These are phyloP conservation scores for Penicillium diatomitis DNA, from an alignment of 495 filamentous ascomycete species.

Conservation along the genomic window DNA sequence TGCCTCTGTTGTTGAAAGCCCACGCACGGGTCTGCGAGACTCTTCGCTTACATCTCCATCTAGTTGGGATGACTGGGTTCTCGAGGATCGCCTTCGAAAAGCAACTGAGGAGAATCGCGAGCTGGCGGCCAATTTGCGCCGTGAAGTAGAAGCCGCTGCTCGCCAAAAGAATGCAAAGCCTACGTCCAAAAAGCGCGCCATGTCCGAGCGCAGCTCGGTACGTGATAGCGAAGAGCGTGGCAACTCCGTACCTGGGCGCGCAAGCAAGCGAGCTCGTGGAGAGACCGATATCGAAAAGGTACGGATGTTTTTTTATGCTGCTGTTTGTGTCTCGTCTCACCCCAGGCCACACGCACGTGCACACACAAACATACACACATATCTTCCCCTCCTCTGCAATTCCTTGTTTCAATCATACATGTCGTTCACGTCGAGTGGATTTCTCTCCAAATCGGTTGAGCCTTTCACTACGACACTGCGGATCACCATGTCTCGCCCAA, in stretches of 20 bases:
- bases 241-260: constrained; percentile 53
- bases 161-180: constrained; percentile 34
- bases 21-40: neutral
- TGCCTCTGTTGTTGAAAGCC: neutral
- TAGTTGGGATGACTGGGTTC: constrained; percentile 98
- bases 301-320: constrained; percentile 24
- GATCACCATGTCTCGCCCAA: neutral
- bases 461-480: no score
- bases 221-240: constrained; percentile 82
- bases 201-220: constrained; percentile 68
- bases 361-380: neutral
- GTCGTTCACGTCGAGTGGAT: no score
- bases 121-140: constrained; percentile 49
- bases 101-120: constrained; percentile 89
- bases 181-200: constrained; percentile 50
- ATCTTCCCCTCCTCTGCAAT: no score
- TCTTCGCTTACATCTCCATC: constrained; percentile 9
- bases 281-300: constrained; percentile 86
- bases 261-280: constrained; percentile 55
- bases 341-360: neutral
- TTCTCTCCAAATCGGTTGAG: no score
- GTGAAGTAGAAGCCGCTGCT: constrained; percentile 32
- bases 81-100: constrained; percentile 88
- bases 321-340: neutral
- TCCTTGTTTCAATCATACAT: no score